phyloP scores from a whole-genome alignment of 176 grass and related monocot genomes.

The Lolium rigidum region DNA sequence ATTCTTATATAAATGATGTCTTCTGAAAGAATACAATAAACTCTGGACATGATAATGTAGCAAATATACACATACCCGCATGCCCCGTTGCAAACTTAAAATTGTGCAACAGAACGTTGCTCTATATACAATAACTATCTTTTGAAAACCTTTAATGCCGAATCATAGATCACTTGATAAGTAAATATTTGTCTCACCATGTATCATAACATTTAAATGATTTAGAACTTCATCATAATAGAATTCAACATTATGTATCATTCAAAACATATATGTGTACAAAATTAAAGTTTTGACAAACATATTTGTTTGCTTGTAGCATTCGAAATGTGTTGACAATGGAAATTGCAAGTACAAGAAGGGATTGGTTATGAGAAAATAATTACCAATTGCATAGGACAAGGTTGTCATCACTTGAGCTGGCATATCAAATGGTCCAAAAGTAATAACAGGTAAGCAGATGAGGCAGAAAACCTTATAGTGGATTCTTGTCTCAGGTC shows the following conservation, averaged over 20 bases:
- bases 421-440: slow-evolving; percentile 80
- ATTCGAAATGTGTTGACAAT: slow-evolving; percentile 2
- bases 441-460: slow-evolving; percentile 75
- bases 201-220: neutral
- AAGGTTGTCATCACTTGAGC: slow-evolving; percentile 74
- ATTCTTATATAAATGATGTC: too few relatives aligned
- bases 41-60: neutral
- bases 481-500: slow-evolving; percentile 68
- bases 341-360: neutral
- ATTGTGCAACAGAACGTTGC: neutral
- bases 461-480: slow-evolving; percentile 60
- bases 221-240: slow-evolving; percentile 22
- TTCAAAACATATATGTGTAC: neutral
- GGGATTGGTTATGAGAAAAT: slow-evolving; percentile 18
- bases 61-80: neutral
- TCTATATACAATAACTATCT: neutral
- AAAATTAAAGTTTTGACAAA: neutral
- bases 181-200: neutral
- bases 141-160: slow-evolving; percentile 4
- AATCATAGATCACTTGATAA: neutral
- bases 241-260: neutral
- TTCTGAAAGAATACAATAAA: too few relatives aligned
- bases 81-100: neutral
- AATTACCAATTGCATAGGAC: slow-evolving; percentile 79
- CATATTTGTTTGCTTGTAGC: neutral